Evolutionary conservation across 805 yeast species (phyloP).

Genomic region (Candida yuanshanica): DNA sequence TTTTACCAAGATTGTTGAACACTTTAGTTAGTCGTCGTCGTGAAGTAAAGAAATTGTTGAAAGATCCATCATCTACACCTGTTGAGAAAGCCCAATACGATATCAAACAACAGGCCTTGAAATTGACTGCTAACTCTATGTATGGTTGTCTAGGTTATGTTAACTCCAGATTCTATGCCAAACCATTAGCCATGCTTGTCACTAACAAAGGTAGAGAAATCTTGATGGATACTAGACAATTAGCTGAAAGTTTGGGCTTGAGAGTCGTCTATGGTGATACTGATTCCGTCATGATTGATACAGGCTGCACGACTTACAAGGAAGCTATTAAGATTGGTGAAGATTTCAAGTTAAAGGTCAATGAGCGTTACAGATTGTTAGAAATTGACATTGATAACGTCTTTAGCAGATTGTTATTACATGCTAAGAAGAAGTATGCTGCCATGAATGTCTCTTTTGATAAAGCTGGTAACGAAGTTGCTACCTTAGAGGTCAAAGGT

Average conservation of each 20-base stretch:
- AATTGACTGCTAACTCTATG: constrained; percentile 98
- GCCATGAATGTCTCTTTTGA: constrained; percentile 62
- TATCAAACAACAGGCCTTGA: constrained; percentile 92
- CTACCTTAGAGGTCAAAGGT: constrained; percentile 85
- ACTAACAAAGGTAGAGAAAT: constrained; percentile 95
- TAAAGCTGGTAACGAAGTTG: constrained; percentile 50
- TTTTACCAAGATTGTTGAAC: constrained; percentile 77
- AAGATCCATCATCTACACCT: constrained; percentile 59
- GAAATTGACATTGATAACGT: constrained; percentile 96
- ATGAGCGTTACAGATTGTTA: constrained; percentile 77
- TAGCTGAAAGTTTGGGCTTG: constrained; percentile 80
- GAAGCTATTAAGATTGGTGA: constrained; percentile 84
- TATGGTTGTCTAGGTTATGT: constrained; percentile 96
- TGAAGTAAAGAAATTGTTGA: constrained; percentile 82
- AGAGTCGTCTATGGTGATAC: constrained; percentile 97
- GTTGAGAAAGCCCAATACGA: constrained; percentile 80
- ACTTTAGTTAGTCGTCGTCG: constrained; percentile 87
- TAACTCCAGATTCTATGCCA: constrained; percentile 89
- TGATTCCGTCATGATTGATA: constrained; percentile 97
- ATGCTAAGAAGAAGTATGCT: constrained; percentile 97
- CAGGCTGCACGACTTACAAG: constrained; percentile 59
- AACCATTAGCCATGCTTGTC: constrained; percentile 91
- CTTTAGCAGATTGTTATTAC: constrained; percentile 75
- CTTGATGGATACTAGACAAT: constrained; percentile 83
- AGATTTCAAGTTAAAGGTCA: constrained; percentile 77